Base-by-base conservation (phyloP, 371 early-diverging fungal species). In the Sporodiniella umbellata region DNA sequence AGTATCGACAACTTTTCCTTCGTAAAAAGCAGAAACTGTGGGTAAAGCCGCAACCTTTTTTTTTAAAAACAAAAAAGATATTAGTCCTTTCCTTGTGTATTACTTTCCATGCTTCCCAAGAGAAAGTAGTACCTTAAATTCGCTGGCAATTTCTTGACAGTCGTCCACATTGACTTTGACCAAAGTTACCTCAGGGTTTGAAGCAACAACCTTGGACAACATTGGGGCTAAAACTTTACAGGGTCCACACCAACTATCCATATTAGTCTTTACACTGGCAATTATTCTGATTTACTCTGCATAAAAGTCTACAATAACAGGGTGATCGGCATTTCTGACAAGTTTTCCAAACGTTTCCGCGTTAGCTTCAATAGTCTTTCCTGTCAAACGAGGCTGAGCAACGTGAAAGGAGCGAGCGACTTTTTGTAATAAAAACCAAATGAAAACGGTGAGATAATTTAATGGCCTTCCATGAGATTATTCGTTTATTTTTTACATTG, bases 291-390 rank as follows among this genome's bases (percentile, higher is more conserved):
- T 70, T 76, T 68, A 87, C 86, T 78, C 63, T 15, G 90, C 90
- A 57, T 87, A 84, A 64, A 89, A 91, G 48, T 91, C 92, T n/a
- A 91, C 90, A 42, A 91, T 65, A 14, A 85, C 83, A 5, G 88
- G 87, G 33, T 78, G 68, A 4, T 81, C 66, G 10, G 84, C 76
- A 30, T 76, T 65, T 17, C 62, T 58, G 11, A 85, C 85, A 25
- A 79, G 62, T 43, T 65, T 51, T 6, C 65, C 70, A 57, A 83
- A 85, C 18, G 56, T 70, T 4, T 64, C 64, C 1, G 44, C 45
- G n/a, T 56, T 73, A 15, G 70, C 76, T 60, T 80, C 80, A 7
- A 83, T 37, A 1, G 80, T 69, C 40, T 70, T 69, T 11, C 81
- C 78, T 30, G 68, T 67, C 31, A 64, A 63, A 21, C 65, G 57